Evolutionary conservation across 495 filamentous ascomycete species (phyloP).

Genomic region (Aspergillus sparsus): DNA sequence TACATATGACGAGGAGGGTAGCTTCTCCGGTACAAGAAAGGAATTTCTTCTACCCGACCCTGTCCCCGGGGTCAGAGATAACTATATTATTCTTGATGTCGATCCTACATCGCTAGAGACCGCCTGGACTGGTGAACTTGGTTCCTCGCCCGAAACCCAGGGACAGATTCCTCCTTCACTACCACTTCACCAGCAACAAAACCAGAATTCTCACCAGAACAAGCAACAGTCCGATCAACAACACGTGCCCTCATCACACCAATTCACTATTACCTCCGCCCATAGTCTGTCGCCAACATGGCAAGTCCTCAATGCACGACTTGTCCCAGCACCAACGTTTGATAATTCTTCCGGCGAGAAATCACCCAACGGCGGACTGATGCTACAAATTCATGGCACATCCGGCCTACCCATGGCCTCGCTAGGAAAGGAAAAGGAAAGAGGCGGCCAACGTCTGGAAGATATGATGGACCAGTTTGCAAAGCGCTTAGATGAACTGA

Average conservation of each 20-base stretch:
- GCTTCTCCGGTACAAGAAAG: slow-evolving; percentile 19
- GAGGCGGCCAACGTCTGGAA: slow-evolving; percentile 41
- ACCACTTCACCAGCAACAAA: slow-evolving; percentile 23
- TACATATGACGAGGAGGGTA: slow-evolving; percentile 20
- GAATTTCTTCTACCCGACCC: slow-evolving; percentile 40
- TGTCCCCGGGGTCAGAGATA: slow-evolving; percentile 43
- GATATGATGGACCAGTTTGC: slow-evolving; percentile 69
- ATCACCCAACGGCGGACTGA: slow-evolving; percentile 46
- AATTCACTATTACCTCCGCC: slow-evolving; percentile 46
- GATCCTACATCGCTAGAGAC: slow-evolving; percentile 24
- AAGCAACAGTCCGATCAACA: slow-evolving; percentile 24
- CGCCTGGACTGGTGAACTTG: background rate
- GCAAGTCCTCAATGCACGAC: slow-evolving; percentile 52
- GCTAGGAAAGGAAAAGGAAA: slow-evolving; percentile 35
- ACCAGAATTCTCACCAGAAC: slow-evolving; percentile 18
- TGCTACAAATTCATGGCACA: slow-evolving; percentile 69
- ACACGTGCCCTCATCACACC: slow-evolving; percentile 18
- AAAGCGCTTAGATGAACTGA: slow-evolving; percentile 58
- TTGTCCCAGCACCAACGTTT: slow-evolving; percentile 60
- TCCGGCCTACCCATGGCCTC: slow-evolving; percentile 33
- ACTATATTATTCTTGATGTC: slow-evolving; percentile 49
- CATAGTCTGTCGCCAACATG: slow-evolving; percentile 55
- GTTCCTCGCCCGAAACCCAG: slow-evolving; percentile 18
- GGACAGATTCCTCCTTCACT: slow-evolving; percentile 15
- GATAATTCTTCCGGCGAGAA: slow-evolving; percentile 43